Evolutionary conservation across 352 stramenopile species (phyloP).

Genomic region (Elongisporangium anandrum): DNA sequence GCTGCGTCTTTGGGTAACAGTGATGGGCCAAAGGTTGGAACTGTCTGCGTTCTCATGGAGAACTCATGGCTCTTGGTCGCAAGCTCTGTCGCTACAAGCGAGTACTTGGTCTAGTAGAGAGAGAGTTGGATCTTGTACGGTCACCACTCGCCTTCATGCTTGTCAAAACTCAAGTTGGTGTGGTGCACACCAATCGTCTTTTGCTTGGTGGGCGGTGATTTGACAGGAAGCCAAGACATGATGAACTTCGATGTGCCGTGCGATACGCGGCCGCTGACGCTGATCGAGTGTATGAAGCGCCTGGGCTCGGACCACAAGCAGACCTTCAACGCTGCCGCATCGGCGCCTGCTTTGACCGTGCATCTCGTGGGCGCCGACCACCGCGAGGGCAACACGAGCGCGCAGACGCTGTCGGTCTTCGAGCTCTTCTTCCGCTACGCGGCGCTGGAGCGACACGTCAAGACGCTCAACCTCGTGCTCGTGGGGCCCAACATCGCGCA

Average conservation of each 20-base stretch:
- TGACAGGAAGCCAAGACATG: neutral
- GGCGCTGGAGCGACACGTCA: conserved; percentile 24
- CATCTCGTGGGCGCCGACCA: conserved; percentile 76
- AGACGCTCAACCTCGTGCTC: conserved; percentile 51
- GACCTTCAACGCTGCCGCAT: neutral
- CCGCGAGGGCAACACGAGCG: conserved; percentile 57
- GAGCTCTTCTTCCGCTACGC: conserved; percentile 35
- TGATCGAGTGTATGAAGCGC: conserved; percentile 31
- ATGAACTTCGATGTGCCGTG: neutral
- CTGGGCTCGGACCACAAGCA: conserved; percentile 2
- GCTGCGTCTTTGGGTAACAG: too few relatives aligned
- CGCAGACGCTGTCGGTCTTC: conserved; percentile 62
- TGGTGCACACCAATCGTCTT: neutral
- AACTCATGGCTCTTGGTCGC: too few relatives aligned
- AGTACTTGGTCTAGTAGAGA: too few relatives aligned
- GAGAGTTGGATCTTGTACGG: too few relatives aligned
- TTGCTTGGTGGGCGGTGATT: neutral
- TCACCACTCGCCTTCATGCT: too few relatives aligned
- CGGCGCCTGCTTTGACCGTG: conserved; percentile 27
- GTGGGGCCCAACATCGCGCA: conserved; percentile 70
- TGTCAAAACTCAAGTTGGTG: neutral
- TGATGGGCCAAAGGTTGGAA: too few relatives aligned
- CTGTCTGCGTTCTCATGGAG: too few relatives aligned
- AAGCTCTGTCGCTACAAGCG: too few relatives aligned
- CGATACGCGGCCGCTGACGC: conserved; percentile 20